A percentile compares a stretch with the other conserved stretches of the same genome.
Evolutionary conservation across 345 rosid genomes (phyloP).

Genomic region (Eucalyptus pumila): DNA sequence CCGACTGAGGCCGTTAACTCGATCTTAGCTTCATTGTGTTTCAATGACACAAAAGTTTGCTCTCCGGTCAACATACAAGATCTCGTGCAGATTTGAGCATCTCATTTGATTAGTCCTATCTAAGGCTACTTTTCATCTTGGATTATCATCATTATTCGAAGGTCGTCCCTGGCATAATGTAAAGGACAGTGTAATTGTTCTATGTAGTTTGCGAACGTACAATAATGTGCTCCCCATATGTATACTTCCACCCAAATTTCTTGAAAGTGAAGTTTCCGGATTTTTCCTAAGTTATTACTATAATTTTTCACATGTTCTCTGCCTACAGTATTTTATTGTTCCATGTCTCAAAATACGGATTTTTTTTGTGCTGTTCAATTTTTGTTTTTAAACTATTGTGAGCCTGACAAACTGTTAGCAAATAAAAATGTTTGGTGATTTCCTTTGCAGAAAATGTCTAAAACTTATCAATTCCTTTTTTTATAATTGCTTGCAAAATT

Average conservation of each 20-base stretch:
- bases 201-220: not conserved
- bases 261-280: not conserved
- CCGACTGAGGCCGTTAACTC: slow-evolving; percentile 11
- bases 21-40: slow-evolving; percentile 11
- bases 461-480: too few relatives aligned
- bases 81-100: not conserved
- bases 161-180: not conserved
- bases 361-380: not conserved
- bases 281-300: not conserved
- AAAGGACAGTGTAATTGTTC: not conserved
- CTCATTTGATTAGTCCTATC: not conserved
- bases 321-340: not conserved
- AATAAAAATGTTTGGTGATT: not conserved
- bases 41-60: slow-evolving; percentile 12
- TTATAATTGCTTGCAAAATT: not conserved
- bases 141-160: not conserved
- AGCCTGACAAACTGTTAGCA: too few relatives aligned
- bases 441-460: not conserved
- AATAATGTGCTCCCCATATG: not conserved
- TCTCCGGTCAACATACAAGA: slow-evolving; percentile 15
- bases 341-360: not conserved
- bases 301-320: not conserved
- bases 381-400: not conserved
- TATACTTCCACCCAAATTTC: not conserved
- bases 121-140: not conserved